These are phyloP conservation scores for Zygoascus hellenicus DNA, from an alignment of 1,139 yeast species.

Conservation along the genomic window DNA sequence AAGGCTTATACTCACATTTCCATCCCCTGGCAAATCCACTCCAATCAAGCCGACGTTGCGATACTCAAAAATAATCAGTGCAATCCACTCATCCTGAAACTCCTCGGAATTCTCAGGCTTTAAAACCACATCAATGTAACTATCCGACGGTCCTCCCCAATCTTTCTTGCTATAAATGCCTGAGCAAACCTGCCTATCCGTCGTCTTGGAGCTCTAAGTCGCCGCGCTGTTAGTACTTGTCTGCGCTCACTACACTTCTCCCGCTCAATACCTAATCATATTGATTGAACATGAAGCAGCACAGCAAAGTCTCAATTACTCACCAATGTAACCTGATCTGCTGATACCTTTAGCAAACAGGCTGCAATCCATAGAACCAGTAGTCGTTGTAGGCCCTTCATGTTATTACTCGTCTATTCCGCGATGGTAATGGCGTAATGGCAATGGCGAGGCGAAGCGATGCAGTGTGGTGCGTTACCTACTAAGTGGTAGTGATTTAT, in stretches of 20 bases:
- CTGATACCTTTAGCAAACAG: neutral
- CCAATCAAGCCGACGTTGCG: conserved; percentile 72
- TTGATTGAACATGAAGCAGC: no score
- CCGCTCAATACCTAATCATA: no score
- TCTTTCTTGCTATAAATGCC: conserved; percentile 87
- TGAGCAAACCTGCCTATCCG: conserved; percentile 63
- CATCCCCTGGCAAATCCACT: conserved; percentile 35
- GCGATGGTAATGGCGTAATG: no score
- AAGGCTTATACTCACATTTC: conserved; percentile 14
- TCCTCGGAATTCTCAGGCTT: conserved; percentile 34
- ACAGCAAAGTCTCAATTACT: neutral
- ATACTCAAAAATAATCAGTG: conserved; percentile 77
- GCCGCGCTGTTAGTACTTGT: neutral
- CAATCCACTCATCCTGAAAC: conserved; percentile 39
- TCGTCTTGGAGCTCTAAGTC: conserved; percentile 22
- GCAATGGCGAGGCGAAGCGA: no score
- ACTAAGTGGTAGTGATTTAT: no score
- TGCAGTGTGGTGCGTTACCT: no score
- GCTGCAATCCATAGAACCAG: no score
- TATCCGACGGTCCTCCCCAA: conserved; percentile 67
- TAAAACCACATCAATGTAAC: conserved; percentile 41
- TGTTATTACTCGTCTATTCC: no score
- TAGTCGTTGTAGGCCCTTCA: no score
- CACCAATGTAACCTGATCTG: neutral
- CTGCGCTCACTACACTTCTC: neutral